Evolutionary conservation across 1,284 basidiomycete species (phyloP).

Genomic region (Ganoderma resinaceum): DNA sequence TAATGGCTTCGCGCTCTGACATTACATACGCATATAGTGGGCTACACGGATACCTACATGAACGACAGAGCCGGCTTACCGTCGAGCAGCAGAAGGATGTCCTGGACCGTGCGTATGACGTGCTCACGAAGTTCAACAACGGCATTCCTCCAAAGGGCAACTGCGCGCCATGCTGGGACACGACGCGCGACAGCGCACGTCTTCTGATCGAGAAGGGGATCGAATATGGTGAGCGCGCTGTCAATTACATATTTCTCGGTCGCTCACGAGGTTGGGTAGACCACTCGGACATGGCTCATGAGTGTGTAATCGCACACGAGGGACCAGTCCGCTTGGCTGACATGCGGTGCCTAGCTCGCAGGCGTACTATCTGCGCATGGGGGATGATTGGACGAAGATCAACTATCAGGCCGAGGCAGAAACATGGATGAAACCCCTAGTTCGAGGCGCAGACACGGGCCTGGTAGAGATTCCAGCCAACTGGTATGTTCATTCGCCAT

Average conservation of each 20-base stretch:
- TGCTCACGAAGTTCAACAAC: conserved; percentile 74
- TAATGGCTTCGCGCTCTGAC: neutral
- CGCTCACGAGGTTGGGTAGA: conserved; percentile 44
- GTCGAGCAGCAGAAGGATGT: conserved; percentile 77
- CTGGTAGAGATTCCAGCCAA: conserved; percentile 78
- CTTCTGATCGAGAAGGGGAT: conserved; percentile 80
- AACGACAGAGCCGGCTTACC: conserved; percentile 71
- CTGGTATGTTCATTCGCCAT: conserved; percentile 48
- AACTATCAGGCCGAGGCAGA: conserved; percentile 66
- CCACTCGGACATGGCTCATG: conserved; percentile 72
- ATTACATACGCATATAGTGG: conserved; percentile 50
- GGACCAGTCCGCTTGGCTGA: neutral
- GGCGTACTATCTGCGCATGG: conserved; percentile 74
- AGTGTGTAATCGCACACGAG: conserved; percentile 43
- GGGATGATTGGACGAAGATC: conserved; percentile 80
- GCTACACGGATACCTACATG: conserved; percentile 80
- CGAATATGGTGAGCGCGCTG: conserved; percentile 62
- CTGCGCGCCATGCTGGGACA: conserved; percentile 85
- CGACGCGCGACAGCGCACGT: conserved; percentile 69
- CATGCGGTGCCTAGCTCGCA: conserved; percentile 55
- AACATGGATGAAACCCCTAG: conserved; percentile 81
- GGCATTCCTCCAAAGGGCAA: conserved; percentile 69
- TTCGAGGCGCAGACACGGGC: conserved; percentile 69
- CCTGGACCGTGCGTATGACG: conserved; percentile 69
- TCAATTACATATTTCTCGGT: neutral